phyloP scores from a whole-genome alignment of 2,329 filamentous ascomycete genomes.

The Talaromyces sp. region DNA sequence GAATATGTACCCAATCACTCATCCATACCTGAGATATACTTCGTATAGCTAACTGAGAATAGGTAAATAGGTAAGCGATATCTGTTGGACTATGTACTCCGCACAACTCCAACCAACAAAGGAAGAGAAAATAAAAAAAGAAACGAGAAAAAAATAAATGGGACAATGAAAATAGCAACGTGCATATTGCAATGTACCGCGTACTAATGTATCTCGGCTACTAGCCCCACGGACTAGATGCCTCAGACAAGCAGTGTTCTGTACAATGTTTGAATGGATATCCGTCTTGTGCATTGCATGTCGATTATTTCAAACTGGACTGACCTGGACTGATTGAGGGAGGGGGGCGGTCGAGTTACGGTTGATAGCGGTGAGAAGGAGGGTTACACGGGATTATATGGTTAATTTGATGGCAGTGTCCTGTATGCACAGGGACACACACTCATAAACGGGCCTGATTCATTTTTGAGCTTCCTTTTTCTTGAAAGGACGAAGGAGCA shows the following conservation, averaged over 20 bases:
- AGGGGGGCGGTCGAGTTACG: not conserved
- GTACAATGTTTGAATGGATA: not conserved
- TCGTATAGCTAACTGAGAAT: no score
- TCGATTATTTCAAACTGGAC: conserved; percentile 12
- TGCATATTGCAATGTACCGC: not conserved
- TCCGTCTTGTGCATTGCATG: not conserved
- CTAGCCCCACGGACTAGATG: not conserved
- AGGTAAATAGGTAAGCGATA: no score
- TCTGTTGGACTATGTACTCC: not conserved
- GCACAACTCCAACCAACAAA: not conserved
- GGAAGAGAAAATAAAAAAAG: not conserved
- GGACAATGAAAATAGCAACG: not conserved
- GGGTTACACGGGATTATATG: not conserved
- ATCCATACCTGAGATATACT: no score
- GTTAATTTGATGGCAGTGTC: not conserved
- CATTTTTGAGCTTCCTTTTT: no score
- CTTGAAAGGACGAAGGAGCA: no score
- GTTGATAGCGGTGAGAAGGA: conserved; percentile 2
- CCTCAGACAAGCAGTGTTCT: not conserved
- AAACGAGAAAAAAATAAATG: not conserved
- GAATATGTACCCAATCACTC: no score
- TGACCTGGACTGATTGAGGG: not conserved
- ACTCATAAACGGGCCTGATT: no score
- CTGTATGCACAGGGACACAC: no score
- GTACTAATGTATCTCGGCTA: not conserved